Percentiles rank a stretch among this genome's conserved stretches.
These are phyloP conservation scores for Coprinopsis cinerea DNA, from an alignment of 768 basidiomycete species.

Conservation along the genomic window DNA sequence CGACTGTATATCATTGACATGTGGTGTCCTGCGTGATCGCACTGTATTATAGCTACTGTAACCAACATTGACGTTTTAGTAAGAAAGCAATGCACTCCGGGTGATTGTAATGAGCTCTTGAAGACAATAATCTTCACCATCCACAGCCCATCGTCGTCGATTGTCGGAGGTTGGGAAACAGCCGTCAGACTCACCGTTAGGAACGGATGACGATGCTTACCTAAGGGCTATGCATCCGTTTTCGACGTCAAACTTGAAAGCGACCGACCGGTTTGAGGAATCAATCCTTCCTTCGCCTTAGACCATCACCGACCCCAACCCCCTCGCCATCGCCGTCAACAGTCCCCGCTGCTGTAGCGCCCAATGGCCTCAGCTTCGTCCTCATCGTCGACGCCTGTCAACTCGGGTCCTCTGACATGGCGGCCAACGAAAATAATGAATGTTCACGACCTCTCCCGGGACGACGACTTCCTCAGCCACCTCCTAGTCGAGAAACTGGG, in stretches of 20 bases:
- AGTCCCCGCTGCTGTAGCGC: constrained; percentile 13
- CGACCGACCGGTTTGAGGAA: constrained; percentile 6
- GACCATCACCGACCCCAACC: constrained; percentile 16
- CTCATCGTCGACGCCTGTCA: constrained; percentile 17
- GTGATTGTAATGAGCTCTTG: not conserved
- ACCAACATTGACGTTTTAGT: not conserved
- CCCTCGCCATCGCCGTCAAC: constrained; percentile 16
- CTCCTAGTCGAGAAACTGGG: constrained; percentile 86
- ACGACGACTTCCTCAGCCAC: constrained; percentile 89
- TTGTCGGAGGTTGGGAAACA: not conserved
- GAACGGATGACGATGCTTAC: not conserved
- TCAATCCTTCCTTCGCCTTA: constrained; percentile 16
- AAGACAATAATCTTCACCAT: too few relatives aligned
- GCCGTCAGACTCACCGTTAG: not conserved
- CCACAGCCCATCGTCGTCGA: too few relatives aligned
- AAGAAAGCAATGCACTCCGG: not conserved
- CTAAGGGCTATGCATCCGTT: not conserved
- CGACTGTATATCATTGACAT: not conserved
- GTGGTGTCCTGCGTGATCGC: not conserved
- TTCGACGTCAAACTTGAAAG: not conserved
- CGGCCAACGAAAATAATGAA: constrained; percentile 87
- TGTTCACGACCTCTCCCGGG: constrained; percentile 82
- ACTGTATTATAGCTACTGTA: not conserved
- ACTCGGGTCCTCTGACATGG: constrained; percentile 45
- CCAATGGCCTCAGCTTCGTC: constrained; percentile 26